These are phyloP conservation scores for Rhododendron williamsianum DNA, from an alignment of 148 eudicot genomes.

Conservation along the genomic window DNA sequence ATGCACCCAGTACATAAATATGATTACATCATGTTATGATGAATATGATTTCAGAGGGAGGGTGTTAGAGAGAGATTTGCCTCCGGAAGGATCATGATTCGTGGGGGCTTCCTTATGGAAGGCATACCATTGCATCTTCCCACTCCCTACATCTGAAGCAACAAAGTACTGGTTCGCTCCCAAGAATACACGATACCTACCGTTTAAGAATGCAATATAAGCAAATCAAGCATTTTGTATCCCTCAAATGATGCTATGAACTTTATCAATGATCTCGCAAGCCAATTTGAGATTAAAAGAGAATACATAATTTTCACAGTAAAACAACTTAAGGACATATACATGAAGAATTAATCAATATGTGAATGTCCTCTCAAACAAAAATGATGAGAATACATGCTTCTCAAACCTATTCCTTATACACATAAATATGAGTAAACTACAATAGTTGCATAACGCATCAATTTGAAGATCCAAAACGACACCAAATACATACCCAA, in stretches of 20 bases:
- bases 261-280: not conserved
- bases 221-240: not conserved
- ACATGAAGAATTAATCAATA: not conserved
- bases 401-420: not conserved
- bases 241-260: not conserved
- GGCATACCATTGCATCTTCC: conserved; percentile 36
- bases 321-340: not conserved
- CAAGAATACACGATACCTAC: conserved; percentile 24
- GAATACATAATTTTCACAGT: not conserved
- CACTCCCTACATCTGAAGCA: conserved; percentile 25
- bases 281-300: not conserved
- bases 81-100: conserved; percentile 3
- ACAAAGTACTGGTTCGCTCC: conserved; percentile 33
- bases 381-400: not conserved
- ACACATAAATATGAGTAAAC: not conserved
- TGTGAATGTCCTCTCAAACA: not conserved
- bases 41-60: not conserved
- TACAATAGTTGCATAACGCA: not conserved
- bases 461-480: not conserved
- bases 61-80: conserved; percentile 1
- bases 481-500: conserved; percentile 15
- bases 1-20: not conserved
- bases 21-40: not conserved
- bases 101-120: conserved; percentile 21
- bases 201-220: conserved; percentile 3